These are phyloP conservation scores for Sporobolomyces pararoseus DNA, from an alignment of 768 basidiomycete species.

Conservation along the genomic window DNA sequence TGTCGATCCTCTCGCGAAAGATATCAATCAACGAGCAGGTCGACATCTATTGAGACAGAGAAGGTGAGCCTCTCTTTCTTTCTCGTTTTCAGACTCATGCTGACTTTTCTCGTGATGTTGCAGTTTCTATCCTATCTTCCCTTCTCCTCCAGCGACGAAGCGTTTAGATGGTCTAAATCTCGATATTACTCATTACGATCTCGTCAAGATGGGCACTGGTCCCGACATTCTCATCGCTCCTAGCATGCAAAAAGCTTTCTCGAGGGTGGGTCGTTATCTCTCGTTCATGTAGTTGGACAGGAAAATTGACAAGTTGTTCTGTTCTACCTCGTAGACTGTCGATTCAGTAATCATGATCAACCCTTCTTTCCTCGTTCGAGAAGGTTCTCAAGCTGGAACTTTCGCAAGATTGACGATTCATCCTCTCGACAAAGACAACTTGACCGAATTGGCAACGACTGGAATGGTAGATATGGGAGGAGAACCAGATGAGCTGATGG, in stretches of 20 bases:
- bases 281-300: no score
- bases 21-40: slow-evolving; percentile 72
- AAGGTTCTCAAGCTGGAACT: slow-evolving; percentile 49
- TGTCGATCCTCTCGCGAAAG: slow-evolving; percentile 48
- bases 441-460: slow-evolving; percentile 16
- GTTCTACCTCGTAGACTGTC: slow-evolving; percentile 73
- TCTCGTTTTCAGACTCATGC: neutral
- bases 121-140: slow-evolving; percentile 95
- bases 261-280: slow-evolving; percentile 60
- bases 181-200: slow-evolving; percentile 72
- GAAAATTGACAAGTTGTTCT: no score
- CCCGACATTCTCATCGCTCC: slow-evolving; percentile 81
- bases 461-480: slow-evolving; percentile 29
- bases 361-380: slow-evolving; percentile 63
- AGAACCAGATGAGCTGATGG: slow-evolving; percentile 42
- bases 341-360: slow-evolving; percentile 77
- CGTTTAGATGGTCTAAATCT: slow-evolving; percentile 62
- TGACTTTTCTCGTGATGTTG: neutral
- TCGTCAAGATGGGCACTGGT: slow-evolving; percentile 51
- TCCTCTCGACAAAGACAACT: slow-evolving; percentile 45
- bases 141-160: slow-evolving; percentile 71
- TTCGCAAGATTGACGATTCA: slow-evolving; percentile 52
- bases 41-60: slow-evolving; percentile 80
- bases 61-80: slow-evolving; percentile 56
- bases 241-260: slow-evolving; percentile 82